Evolutionary conservation across 2,329 filamentous ascomycete genomes (phyloP).

Genomic region (Trichoderma gracile): DNA sequence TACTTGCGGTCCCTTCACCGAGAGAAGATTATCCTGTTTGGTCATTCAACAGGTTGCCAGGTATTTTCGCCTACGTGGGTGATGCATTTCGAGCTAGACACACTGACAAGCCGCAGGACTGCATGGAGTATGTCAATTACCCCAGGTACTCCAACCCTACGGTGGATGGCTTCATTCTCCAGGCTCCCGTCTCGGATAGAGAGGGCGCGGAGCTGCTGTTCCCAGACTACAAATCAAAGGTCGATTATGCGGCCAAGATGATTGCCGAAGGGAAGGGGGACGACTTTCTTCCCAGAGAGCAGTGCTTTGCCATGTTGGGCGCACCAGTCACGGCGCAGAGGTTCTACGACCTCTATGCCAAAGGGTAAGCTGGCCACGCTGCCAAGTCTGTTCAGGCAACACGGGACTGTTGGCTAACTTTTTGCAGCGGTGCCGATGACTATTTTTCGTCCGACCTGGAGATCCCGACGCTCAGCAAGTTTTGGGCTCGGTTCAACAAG

Average conservation of each 20-base stretch:
- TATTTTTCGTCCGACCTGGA: constrained; percentile 82
- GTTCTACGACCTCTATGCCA: constrained; percentile 51
- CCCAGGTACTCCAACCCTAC: constrained; percentile 48
- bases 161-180: constrained; percentile 75
- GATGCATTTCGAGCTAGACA: background rate
- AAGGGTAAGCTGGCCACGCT: constrained; percentile 48
- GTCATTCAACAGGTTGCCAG: constrained; percentile 61
- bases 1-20: constrained; percentile 55
- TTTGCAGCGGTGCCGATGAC: constrained; percentile 70
- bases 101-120: constrained; percentile 47
- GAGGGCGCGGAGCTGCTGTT: constrained; percentile 58
- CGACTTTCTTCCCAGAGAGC: constrained; percentile 55
- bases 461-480: constrained; percentile 53
- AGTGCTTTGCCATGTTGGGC: constrained; percentile 44
- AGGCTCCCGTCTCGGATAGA: constrained; percentile 77
- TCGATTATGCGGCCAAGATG: constrained; percentile 55
- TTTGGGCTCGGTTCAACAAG: constrained; percentile 66
- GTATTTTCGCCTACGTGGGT: constrained; percentile 35
- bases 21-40: constrained; percentile 56
- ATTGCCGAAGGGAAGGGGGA: constrained; percentile 55
- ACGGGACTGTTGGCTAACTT: background rate
- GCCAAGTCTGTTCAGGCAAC: background rate
- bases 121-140: constrained; percentile 55
- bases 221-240: constrained; percentile 46
- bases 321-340: constrained; percentile 55